Conservation (phyloP, 129 eudicot species). For the Gnaphalium uliginosum region DNA sequence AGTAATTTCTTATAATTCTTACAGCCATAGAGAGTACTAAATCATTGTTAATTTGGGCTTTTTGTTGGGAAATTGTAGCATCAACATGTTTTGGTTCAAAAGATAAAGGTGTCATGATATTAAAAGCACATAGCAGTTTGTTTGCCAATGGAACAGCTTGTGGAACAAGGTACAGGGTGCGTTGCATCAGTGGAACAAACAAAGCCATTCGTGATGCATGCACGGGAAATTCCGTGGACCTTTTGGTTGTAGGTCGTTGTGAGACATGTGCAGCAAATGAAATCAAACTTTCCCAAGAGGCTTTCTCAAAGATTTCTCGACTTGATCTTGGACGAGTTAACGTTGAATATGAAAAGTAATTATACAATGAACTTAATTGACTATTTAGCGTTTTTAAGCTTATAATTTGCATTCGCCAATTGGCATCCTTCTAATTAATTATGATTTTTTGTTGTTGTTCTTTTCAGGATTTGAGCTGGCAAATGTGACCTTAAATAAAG, state of each 20-base stretch:
- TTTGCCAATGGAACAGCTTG: conserved; percentile 37
- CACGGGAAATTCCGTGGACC: conserved; percentile 30
- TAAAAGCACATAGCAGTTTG: conserved; percentile 36
- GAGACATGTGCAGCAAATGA: conserved; percentile 14
- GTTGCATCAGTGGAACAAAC: conserved; percentile 44
- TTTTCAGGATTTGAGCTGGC: too few species aligned
- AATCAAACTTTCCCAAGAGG: too few species aligned
- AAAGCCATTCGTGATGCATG: conserved; percentile 40
- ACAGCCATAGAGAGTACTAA: neutral
- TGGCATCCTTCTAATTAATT: too few species aligned
- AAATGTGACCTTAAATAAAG: too few species aligned
- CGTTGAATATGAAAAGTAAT: too few species aligned
- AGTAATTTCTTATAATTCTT: conserved; percentile 12
- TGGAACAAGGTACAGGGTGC: conserved; percentile 37
- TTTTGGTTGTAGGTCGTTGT: conserved; percentile 28
- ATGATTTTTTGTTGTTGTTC: too few species aligned
- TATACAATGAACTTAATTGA: too few species aligned
- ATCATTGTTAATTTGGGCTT: too few species aligned
- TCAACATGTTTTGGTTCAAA: conserved; percentile 42
- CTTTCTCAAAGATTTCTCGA: too few species aligned
- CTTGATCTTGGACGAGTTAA: too few species aligned
- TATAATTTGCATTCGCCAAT: too few species aligned
- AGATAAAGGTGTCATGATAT: conserved; percentile 41
- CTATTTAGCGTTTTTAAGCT: too few species aligned
- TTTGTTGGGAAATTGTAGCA: conserved; percentile 40